phyloP scores from a whole-genome alignment of 139 green algal species.

The Tetraselmis chui region DNA sequence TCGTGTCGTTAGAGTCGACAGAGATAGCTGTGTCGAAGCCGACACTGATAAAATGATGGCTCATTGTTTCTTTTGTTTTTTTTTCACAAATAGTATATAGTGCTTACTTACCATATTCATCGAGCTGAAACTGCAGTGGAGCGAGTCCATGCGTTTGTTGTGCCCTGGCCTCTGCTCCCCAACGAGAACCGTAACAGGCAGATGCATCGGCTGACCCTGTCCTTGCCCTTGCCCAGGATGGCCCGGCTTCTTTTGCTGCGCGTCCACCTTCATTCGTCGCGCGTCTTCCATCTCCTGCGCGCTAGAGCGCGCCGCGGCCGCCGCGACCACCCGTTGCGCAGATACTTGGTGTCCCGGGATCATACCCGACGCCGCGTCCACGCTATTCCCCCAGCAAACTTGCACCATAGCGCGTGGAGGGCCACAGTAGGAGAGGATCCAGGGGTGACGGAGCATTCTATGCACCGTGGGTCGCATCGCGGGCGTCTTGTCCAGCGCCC shows the following conservation, averaged over 20 bases:
- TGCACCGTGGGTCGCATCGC: conserved; percentile 21
- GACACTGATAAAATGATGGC: too few species aligned
- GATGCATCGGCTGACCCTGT: too few species aligned
- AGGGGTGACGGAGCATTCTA: conserved; percentile 47
- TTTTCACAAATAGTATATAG: too few species aligned
- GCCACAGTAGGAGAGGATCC: conserved; percentile 17
- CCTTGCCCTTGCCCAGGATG: not conserved
- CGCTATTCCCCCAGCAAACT: not conserved
- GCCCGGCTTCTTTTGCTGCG: not conserved
- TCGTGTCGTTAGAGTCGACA: too few species aligned
- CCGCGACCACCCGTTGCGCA: not conserved
- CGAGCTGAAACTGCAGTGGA: not conserved
- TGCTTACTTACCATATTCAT: not conserved
- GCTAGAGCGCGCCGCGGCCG: not conserved
- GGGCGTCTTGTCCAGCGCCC: conserved; percentile 32
- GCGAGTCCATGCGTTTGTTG: not conserved
- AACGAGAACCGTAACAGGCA: not conserved
- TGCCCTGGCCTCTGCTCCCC: not conserved
- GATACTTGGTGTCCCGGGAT: not conserved
- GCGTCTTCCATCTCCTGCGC: not conserved
- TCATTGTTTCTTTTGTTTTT: too few species aligned
- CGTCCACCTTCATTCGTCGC: not conserved
- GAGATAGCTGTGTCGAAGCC: too few species aligned
- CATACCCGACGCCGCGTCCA: not conserved
- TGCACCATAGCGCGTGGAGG: not conserved